Conservation (phyloP, 306 rosid species). For the Alnus glutinosa region DNA sequence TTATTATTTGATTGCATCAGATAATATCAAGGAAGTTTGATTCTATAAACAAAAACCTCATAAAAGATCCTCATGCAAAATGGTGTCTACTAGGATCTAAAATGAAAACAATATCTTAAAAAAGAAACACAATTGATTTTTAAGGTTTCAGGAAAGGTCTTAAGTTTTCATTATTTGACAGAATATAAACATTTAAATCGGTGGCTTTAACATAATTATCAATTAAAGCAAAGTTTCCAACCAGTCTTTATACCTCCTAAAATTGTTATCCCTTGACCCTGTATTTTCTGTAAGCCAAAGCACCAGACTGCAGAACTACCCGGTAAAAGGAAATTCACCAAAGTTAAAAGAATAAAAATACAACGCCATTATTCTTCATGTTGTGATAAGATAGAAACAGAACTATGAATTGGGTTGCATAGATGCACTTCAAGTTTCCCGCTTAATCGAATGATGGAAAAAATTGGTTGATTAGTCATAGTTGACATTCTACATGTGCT, state of each 20-base stretch:
- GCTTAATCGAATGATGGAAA: not conserved
- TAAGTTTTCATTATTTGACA: not conserved
- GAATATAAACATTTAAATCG: not conserved
- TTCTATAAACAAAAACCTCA: not conserved
- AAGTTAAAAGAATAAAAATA: constrained; percentile 4
- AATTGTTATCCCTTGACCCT: constrained; percentile 80
- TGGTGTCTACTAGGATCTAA: not conserved
- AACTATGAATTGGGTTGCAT: not conserved
- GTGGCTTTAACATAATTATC: not conserved
- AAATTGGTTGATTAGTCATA: not conserved
- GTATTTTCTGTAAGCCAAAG: constrained; percentile 82
- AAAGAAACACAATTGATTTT: not conserved
- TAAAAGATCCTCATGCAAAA: not conserved
- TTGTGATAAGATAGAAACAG: constrained; percentile 1
- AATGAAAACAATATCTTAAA: not conserved
- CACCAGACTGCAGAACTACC: constrained; percentile 80
- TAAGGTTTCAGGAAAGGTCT: not conserved
- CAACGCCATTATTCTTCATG: constrained; percentile 14
- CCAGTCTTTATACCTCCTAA: constrained; percentile 73
- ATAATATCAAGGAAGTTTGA: not conserved
- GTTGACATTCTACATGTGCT: not conserved
- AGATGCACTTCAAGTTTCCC: not conserved
- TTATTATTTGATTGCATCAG: too few species aligned
- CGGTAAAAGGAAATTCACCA: constrained; percentile 45
- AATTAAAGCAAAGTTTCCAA: constrained; percentile 10